Conservation (phyloP, 73 alveolate genomes). For the Symbiodinium pilosum region DNA sequence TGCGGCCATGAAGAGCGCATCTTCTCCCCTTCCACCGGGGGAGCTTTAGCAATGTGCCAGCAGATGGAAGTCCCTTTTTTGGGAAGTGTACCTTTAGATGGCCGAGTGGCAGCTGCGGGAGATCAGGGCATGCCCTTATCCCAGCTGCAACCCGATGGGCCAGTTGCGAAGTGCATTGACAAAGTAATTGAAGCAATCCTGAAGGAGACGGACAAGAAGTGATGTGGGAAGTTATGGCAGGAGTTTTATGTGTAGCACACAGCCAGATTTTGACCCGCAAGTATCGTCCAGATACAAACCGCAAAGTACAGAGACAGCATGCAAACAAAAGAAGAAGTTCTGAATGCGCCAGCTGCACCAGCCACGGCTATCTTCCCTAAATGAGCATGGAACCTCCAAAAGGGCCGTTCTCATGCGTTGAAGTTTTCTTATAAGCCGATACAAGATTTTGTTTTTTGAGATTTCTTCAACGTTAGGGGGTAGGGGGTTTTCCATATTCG, state of each 20-base stretch:
- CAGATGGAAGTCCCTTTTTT: conserved; percentile 91
- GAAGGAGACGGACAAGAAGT: conserved; percentile 70
- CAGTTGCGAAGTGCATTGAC: conserved; percentile 86
- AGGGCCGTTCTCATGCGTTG: too few species aligned
- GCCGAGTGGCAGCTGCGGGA: conserved; percentile 92
- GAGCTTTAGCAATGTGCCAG: conserved; percentile 78
- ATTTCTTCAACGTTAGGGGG: too few species aligned
- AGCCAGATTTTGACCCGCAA: background rate
- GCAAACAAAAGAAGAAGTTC: background rate
- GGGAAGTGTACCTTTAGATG: conserved; percentile 81
- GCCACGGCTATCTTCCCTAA: too few species aligned
- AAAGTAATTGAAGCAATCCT: conserved; percentile 62
- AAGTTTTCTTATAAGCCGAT: too few species aligned
- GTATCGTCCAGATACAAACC: background rate
- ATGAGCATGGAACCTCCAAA: too few species aligned
- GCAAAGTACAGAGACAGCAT: background rate
- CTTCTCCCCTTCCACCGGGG: conserved; percentile 89
- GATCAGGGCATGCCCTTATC: conserved; percentile 88
- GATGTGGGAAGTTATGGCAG: background rate
- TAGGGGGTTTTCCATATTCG: too few species aligned
- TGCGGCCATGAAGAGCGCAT: conserved; percentile 81
- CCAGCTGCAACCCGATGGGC: conserved; percentile 84
- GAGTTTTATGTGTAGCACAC: too few species aligned
- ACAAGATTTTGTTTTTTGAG: too few species aligned
- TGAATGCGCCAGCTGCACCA: too few species aligned